These are phyloP conservation scores for Fusarium camptoceras DNA, from an alignment of 2,329 filamentous ascomycete species.

Conservation along the genomic window DNA sequence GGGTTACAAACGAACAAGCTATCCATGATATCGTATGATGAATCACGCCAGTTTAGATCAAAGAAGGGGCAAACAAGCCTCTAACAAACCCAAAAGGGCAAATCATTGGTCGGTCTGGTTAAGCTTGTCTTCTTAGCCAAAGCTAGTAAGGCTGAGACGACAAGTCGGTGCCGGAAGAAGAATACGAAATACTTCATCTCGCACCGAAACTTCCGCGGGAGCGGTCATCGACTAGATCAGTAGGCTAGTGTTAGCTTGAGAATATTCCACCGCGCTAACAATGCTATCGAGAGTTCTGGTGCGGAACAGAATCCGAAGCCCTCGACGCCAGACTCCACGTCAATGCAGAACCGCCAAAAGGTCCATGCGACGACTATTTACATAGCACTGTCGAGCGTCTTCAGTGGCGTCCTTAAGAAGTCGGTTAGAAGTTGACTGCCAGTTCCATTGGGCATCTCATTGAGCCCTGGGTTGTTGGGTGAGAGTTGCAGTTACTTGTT, in stretches of 20 bases:
- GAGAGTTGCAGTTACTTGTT: slow-evolving; percentile 15
- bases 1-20: slow-evolving; percentile 7
- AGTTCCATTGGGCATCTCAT: slow-evolving; percentile 20
- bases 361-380: slow-evolving; percentile 5
- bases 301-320: slow-evolving; percentile 8
- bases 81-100: slow-evolving; percentile 1
- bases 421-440: slow-evolving; percentile 11
- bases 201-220: slow-evolving; percentile 24
- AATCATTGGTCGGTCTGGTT: slow-evolving; percentile 8
- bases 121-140: slow-evolving; percentile 20
- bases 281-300: slow-evolving; percentile 3
- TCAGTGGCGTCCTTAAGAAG: slow-evolving; percentile 31
- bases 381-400: slow-evolving; percentile 2
- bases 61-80: slow-evolving; percentile 37
- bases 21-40: slow-evolving; percentile 45
- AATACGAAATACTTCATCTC: slow-evolving; percentile 29
- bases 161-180: slow-evolving; percentile 28
- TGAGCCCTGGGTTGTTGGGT: slow-evolving; percentile 1
- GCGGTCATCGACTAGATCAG: neutral
- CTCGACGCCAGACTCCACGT: slow-evolving; percentile 3
- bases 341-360: slow-evolving; percentile 1
- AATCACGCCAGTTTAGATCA: slow-evolving; percentile 38
- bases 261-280: slow-evolving; percentile 2
- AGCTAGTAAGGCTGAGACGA: slow-evolving; percentile 46
- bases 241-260: slow-evolving; percentile 4